These are phyloP conservation scores for Trichodelitschia bisporula DNA, from an alignment of 495 filamentous ascomycete genomes.

Conservation along the genomic window DNA sequence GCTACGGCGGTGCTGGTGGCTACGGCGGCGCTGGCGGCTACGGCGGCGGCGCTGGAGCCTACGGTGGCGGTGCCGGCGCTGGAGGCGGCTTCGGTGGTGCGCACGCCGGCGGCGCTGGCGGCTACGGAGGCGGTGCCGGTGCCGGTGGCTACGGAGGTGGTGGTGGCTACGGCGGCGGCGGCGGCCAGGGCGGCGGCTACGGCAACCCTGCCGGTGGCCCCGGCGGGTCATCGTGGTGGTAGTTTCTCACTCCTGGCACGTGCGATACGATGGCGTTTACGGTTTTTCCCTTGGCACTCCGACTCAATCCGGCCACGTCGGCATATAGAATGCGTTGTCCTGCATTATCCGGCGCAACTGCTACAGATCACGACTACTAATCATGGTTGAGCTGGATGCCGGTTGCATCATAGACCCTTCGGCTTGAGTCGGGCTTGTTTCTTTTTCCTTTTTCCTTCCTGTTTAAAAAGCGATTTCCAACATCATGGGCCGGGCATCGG, in stretches of 20 bases:
- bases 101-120: conserved; percentile 22
- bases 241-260: conserved; percentile 15
- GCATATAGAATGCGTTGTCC: conserved; percentile 73
- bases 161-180: too few relatives aligned
- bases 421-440: too few relatives aligned
- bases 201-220: conserved; percentile 76
- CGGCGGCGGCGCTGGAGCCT: conserved; percentile 24
- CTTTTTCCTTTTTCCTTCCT: too few relatives aligned
- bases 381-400: too few relatives aligned
- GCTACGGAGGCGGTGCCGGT: conserved; percentile 14
- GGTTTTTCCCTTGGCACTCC: conserved; percentile 4
- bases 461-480: too few relatives aligned
- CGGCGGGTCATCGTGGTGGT: conserved; percentile 88
- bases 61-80: conserved; percentile 14
- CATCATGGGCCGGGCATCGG: too few relatives aligned
- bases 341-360: too few relatives aligned
- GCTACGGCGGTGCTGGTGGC: conserved; percentile 26
- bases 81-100: conserved; percentile 11
- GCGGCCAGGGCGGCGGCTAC: conserved; percentile 24
- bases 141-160: conserved; percentile 16
- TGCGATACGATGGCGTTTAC: conserved; percentile 2
- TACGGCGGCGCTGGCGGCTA: conserved; percentile 26
- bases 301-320: conserved; percentile 11
- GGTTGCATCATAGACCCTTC: too few relatives aligned
- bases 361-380: too few relatives aligned